These are phyloP conservation scores for Aspergillus chevalieri DNA, from an alignment of 2,329 filamentous ascomycete species.

Conservation along the genomic window DNA sequence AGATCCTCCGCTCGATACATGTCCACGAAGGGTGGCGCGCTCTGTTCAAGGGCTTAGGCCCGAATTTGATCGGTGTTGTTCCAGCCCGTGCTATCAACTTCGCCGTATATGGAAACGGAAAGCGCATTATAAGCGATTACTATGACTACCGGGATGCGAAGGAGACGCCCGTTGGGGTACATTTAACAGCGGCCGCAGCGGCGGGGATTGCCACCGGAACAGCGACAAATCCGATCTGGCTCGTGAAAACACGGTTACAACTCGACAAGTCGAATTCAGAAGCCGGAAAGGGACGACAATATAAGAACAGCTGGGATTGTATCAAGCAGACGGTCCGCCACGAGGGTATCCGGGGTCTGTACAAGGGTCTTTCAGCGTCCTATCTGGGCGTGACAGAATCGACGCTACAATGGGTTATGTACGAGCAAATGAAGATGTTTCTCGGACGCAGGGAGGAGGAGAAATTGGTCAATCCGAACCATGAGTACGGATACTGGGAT, in stretches of 20 bases:
- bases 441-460: conserved; percentile 59
- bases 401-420: conserved; percentile 88
- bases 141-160: conserved; percentile 37
- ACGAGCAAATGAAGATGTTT: conserved; percentile 82
- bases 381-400: conserved; percentile 88
- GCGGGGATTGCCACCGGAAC: conserved; percentile 84
- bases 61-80: conserved; percentile 83
- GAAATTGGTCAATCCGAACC: conserved; percentile 51
- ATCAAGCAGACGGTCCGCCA: conserved; percentile 71
- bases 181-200: conserved; percentile 67
- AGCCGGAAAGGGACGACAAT: conserved; percentile 57
- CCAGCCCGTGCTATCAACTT: conserved; percentile 91
- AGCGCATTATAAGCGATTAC: conserved; percentile 69
- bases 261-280: conserved; percentile 77
- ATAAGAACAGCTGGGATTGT: conserved; percentile 85
- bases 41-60: conserved; percentile 87
- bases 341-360: conserved; percentile 76
- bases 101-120: conserved; percentile 87
- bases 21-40: conserved; percentile 76
- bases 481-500: conserved; percentile 65
- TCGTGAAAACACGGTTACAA: conserved; percentile 88
- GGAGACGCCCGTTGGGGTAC: conserved; percentile 64
- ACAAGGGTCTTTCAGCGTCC: conserved; percentile 83
- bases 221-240: conserved; percentile 92
- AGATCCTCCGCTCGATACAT: conserved; percentile 77